phyloP scores from a whole-genome alignment of 306 rosid species.

The Hippophae rhamnoides region DNA sequence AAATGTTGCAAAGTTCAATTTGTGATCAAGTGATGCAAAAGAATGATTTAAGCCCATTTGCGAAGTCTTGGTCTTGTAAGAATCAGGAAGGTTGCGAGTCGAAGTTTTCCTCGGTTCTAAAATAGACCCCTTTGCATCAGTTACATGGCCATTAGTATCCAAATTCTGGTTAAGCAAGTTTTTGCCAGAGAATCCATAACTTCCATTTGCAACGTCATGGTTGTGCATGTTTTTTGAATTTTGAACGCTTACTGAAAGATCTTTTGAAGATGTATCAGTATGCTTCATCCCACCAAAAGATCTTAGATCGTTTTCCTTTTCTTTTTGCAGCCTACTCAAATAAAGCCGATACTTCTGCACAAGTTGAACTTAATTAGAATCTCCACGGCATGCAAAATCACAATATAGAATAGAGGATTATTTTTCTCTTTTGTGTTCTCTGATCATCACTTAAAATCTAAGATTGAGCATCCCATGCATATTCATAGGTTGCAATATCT shows the following conservation, averaged over 20 bases:
- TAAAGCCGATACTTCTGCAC: slow-evolving; percentile 93
- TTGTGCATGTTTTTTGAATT: slow-evolving; percentile 35
- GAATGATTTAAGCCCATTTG: slow-evolving; percentile 29
- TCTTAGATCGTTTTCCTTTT: slow-evolving; percentile 56
- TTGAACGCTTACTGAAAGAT: slow-evolving; percentile 38
- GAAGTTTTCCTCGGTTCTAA: slow-evolving; percentile 36
- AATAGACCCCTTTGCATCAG: slow-evolving; percentile 35
- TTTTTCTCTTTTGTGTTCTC: neutral
- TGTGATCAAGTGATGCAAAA: slow-evolving; percentile 42
- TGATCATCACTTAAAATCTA: neutral
- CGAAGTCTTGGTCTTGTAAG: slow-evolving; percentile 21
- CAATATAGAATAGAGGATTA: slow-evolving; percentile 5
- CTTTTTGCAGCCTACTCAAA: slow-evolving; percentile 80
- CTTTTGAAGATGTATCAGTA: slow-evolving; percentile 50
- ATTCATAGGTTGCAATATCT: neutral
- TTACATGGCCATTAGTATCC: slow-evolving; percentile 34
- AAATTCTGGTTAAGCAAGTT: slow-evolving; percentile 27
- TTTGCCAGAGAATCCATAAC: slow-evolving; percentile 38
- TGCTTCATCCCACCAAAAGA: slow-evolving; percentile 55
- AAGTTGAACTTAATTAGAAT: slow-evolving; percentile 15
- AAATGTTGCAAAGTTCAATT: slow-evolving; percentile 36
- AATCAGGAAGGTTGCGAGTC: slow-evolving; percentile 30
- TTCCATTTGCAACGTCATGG: slow-evolving; percentile 44
- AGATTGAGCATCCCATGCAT: neutral
- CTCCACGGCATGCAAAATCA: slow-evolving; percentile 8